Evolutionary conservation across 2,329 filamentous ascomycete species (phyloP), one percentile per base, ranked within the genome.

Genomic region (Diaporthe sp.): DNA sequence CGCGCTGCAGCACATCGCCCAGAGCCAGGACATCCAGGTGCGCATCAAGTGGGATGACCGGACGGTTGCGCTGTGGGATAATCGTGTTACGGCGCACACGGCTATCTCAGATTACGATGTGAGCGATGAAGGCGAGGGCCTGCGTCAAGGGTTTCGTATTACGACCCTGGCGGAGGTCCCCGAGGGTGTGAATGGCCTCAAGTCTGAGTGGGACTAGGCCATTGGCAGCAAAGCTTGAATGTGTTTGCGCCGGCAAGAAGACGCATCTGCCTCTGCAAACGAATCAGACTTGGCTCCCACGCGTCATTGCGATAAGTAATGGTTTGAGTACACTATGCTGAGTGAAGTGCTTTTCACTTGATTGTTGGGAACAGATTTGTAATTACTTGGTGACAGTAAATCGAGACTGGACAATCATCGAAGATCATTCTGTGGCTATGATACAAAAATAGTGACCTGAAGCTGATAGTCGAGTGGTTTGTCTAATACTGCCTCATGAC

Each of bases 1-100:
- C 9, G 15, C 55, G 74, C 0, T 58, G 45, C 40, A 83, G 79
- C 87, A 89, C 76, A 84, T 89, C 22, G 84, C 85, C 1, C 83
- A 82, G 61, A 87, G 87, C 40, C 92, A 93, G 55, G 93, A 95
- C 81, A 86, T 93, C 75, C 92, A 95, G 78, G 92, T 90, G 8
- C 87, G 93, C 25, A 91, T 92, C 79, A 87, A 89, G 77, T 93
- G 92, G 92, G 86, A 87, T 57, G 88, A 90, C 76, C 87, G 89
- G 55, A 92, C 93, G 74, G 89, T 94, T 2, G 91, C 91, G 0
- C 87, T 94, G 74, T 94, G 92, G 92, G 92, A 93, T 79, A 93
- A 93, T 77, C 84, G 91, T 25, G 87, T 90, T 10, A 85, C 84
- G 10, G 82, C 82, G 4, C 84, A 85, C 77, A 86, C 84, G n/a